Conservation (phyloP, 2,329 filamentous ascomycete species). For the Phaeophleospora eucalypticola region DNA sequence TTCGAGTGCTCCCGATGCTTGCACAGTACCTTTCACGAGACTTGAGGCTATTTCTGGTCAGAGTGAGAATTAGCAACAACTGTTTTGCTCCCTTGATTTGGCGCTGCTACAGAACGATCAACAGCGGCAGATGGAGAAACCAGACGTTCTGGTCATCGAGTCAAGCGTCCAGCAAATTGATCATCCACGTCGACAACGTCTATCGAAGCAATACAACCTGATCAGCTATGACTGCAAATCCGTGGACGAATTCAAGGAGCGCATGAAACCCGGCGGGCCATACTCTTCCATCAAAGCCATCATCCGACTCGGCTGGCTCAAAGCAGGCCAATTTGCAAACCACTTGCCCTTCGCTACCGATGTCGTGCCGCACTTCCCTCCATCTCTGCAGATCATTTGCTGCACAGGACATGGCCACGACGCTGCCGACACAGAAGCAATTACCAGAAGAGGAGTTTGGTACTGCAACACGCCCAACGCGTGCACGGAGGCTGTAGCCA, state of each 20-base stretch:
- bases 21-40: neutral
- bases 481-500: conserved; percentile 67
- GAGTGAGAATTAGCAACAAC: too few species aligned
- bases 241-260: conserved; percentile 36
- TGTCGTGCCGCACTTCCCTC: conserved; percentile 40
- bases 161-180: conserved; percentile 19
- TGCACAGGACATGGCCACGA: conserved; percentile 60
- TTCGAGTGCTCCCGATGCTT: neutral
- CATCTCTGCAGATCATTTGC: conserved; percentile 52
- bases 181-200: conserved; percentile 35
- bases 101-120: too few species aligned
- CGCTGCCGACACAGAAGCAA: conserved; percentile 55
- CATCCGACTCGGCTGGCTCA: conserved; percentile 59
- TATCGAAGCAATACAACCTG: conserved; percentile 34
- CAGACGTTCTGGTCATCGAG: conserved; percentile 7
- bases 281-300: conserved; percentile 42
- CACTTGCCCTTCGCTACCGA: conserved; percentile 30
- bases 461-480: conserved; percentile 70
- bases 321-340: conserved; percentile 43
- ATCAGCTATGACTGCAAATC: conserved; percentile 35
- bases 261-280: conserved; percentile 31
- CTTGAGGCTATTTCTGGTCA: too few species aligned
- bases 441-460: conserved; percentile 57
- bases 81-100: too few species aligned
- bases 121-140: conserved; percentile 1